These are phyloP conservation scores for Ophiocordyceps unilateralis DNA, from an alignment of 2,329 filamentous ascomycete genomes.

Conservation along the genomic window DNA sequence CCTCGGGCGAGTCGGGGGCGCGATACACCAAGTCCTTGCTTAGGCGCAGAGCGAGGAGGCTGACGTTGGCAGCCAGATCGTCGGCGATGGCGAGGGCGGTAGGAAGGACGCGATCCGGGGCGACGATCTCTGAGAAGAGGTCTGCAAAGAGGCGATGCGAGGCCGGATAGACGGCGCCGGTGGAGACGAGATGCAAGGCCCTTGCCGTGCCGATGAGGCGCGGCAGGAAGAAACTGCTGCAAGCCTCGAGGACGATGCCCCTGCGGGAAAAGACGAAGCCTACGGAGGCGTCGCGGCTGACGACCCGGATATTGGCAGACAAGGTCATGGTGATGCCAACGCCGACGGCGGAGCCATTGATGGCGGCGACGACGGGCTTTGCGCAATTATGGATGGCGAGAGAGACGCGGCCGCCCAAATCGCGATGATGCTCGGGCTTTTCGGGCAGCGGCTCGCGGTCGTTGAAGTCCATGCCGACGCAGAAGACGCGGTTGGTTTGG, in stretches of 20 bases:
- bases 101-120: constrained; percentile 42
- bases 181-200: constrained; percentile 49
- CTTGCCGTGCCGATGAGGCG: constrained; percentile 47
- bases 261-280: constrained; percentile 59
- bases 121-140: constrained; percentile 50
- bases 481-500: constrained; percentile 31
- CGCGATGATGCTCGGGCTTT: constrained; percentile 19
- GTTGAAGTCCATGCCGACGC: constrained; percentile 39
- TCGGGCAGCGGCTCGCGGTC: constrained; percentile 11
- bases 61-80: constrained; percentile 51
- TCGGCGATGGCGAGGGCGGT: constrained; percentile 48
- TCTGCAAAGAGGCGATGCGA: constrained; percentile 32
- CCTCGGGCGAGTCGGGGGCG: constrained; percentile 42
- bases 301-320: constrained; percentile 34
- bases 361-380: constrained; percentile 41
- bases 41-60: constrained; percentile 42
- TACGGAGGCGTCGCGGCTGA: constrained; percentile 41
- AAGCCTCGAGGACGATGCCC: constrained; percentile 57
- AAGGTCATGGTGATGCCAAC: constrained; percentile 46
- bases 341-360: constrained; percentile 42
- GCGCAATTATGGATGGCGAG: constrained; percentile 38
- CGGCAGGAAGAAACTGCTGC: constrained; percentile 54
- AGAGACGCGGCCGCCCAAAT: constrained; percentile 33
- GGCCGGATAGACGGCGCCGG: constrained; percentile 41
- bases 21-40: constrained; percentile 59